A percentile compares a stretch with the other conserved stretches of the same genome.
phyloP scores from a whole-genome alignment of 2,329 filamentous ascomycete genomes.

The Alternaria novae-zelandiae region DNA sequence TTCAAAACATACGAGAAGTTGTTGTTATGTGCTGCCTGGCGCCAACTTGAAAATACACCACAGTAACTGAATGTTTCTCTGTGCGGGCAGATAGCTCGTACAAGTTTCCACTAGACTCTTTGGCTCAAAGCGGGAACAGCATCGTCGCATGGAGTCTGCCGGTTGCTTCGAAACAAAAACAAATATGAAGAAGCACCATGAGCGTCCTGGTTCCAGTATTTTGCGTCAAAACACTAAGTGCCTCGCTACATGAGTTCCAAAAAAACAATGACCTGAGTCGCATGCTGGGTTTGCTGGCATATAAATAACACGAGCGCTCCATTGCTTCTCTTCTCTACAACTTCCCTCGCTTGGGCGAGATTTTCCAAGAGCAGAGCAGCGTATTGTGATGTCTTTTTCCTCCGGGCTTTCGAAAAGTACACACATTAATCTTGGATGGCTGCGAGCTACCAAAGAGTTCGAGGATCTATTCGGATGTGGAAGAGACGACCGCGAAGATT shows the following conservation, averaged over 20 bases:
- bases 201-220: neutral
- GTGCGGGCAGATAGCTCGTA: too few species aligned
- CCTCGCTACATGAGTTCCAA: neutral
- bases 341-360: neutral
- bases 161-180: neutral
- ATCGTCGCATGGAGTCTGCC: too few species aligned
- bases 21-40: neutral
- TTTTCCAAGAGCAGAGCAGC: too few species aligned
- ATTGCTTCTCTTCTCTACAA: neutral
- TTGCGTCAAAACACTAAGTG: neutral
- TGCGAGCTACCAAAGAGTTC: neutral
- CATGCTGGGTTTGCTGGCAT: neutral
- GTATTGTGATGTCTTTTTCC: too few species aligned
- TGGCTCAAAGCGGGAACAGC: too few species aligned
- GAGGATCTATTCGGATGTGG: neutral
- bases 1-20: too few species aligned
- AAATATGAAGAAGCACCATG: too few species aligned
- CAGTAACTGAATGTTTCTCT: neutral
- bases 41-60: too few species aligned
- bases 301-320: rapidly evolving
- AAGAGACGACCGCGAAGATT: neutral
- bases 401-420: neutral
- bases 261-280: rapidly evolving
- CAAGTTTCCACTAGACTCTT: too few species aligned
- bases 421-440: too few species aligned